Evolutionary conservation across 2,329 filamentous ascomycete species (phyloP).

Genomic region (Alternaria consortialis): DNA sequence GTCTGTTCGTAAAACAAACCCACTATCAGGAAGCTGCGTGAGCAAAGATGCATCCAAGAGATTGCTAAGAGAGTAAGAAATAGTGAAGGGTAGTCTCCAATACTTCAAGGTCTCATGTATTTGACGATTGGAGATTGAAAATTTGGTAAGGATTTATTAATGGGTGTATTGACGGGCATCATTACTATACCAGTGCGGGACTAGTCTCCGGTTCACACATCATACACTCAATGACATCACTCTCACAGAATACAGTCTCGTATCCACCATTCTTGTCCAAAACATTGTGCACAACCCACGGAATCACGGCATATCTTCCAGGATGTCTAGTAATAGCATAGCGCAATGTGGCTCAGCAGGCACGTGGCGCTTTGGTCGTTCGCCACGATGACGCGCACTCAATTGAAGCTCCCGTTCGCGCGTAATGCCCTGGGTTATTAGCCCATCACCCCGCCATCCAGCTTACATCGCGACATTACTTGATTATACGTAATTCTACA

Average conservation of each 20-base stretch:
- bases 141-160: too few relatives aligned
- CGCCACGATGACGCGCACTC: constrained; percentile 37
- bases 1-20: neutral
- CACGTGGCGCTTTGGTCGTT: constrained; percentile 16
- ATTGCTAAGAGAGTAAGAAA: fast-evolving
- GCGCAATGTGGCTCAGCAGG: constrained; percentile 24
- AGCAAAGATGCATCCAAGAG: neutral
- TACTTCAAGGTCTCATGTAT: neutral
- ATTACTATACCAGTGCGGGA: neutral
- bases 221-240: constrained; percentile 7
- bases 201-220: constrained; percentile 6
- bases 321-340: neutral
- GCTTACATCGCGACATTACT: constrained; percentile 12
- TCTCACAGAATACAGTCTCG: neutral
- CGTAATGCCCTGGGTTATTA: constrained; percentile 20
- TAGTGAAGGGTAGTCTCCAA: fast-evolving
- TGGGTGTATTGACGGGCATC: neutral
- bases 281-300: constrained; percentile 3
- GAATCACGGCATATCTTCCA: neutral
- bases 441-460: constrained; percentile 20
- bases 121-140: too few relatives aligned
- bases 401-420: constrained; percentile 13
- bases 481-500: neutral
- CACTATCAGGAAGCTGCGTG: neutral
- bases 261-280: constrained; percentile 1